These are phyloP conservation scores for Thuidium tamariscinum DNA, from an alignment of 225 moss, liverwort and hornwort species.

Conservation along the genomic window DNA sequence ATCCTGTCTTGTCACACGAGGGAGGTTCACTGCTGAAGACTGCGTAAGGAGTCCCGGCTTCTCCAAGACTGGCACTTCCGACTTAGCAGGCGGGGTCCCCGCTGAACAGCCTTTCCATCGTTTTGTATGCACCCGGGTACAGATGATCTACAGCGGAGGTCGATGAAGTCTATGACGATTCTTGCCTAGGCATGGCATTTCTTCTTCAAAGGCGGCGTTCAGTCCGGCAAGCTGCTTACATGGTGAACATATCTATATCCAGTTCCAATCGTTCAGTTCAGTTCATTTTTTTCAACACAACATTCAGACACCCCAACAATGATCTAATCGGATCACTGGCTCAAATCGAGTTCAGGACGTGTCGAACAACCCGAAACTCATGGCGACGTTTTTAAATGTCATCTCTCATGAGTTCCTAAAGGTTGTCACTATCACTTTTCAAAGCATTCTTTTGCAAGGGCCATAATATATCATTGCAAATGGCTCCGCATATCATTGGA, in stretches of 20 bases:
- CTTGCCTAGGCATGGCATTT: neutral
- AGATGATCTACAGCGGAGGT: neutral
- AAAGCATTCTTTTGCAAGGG: constrained; percentile 4
- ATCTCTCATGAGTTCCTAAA: neutral
- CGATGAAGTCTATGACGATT: neutral
- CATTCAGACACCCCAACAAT: neutral
- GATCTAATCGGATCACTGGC: constrained; percentile 4
- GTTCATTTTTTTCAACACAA: neutral
- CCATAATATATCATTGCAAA: neutral
- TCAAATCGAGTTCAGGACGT: neutral
- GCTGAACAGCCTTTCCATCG: neutral
- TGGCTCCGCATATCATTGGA: neutral
- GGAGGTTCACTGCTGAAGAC: constrained; percentile 24
- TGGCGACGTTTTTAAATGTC: neutral
- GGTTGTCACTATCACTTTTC: constrained; percentile 14
- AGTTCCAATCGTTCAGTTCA: neutral
- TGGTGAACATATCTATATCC: neutral
- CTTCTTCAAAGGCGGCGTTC: neutral
- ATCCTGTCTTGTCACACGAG: constrained; percentile 22
- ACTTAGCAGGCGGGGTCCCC: neutral
- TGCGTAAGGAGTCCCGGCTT: neutral
- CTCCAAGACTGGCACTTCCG: neutral
- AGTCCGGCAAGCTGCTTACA: neutral
- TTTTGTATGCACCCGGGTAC: neutral
- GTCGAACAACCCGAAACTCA: constrained; percentile 20